phyloP scores from a whole-genome alignment of 345 rosid species.

The Aethionema arabicum region DNA sequence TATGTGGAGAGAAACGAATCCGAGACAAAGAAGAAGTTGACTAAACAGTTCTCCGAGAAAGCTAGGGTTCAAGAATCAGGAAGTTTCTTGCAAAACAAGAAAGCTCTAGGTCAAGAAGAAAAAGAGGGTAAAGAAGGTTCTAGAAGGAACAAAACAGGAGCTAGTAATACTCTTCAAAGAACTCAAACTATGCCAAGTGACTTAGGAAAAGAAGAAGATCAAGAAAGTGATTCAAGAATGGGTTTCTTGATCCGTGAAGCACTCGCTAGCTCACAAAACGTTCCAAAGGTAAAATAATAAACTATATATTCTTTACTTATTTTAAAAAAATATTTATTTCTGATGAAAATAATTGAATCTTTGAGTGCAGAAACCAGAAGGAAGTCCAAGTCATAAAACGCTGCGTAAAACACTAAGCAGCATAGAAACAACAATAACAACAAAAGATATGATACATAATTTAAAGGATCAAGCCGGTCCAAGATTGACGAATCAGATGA shows the following conservation, averaged over 20 bases:
- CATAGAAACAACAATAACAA: conserved; percentile 39
- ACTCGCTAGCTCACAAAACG: conserved; percentile 36
- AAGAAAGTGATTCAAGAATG: conserved; percentile 52
- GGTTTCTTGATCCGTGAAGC: conserved; percentile 62
- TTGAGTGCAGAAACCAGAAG: conserved; percentile 29
- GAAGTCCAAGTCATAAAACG: conserved; percentile 31
- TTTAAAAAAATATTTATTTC: not conserved
- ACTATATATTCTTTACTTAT: not conserved
- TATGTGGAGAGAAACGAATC: conserved; percentile 25
- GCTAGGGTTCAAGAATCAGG: conserved; percentile 30
- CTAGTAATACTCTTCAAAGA: conserved; percentile 37
- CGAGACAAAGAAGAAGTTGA: conserved; percentile 35
- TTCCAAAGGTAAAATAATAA: conserved; percentile 45
- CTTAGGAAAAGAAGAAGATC: conserved; percentile 36
- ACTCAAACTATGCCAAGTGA: conserved; percentile 51
- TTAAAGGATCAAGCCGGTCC: conserved; percentile 45
- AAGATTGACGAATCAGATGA: not conserved
- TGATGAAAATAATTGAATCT: not conserved
- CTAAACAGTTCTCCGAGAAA: conserved; percentile 47
- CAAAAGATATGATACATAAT: conserved; percentile 48
- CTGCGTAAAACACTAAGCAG: conserved; percentile 48
- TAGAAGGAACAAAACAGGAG: conserved; percentile 16
- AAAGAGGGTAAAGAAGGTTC: conserved; percentile 9
- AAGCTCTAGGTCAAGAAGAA: conserved; percentile 13
- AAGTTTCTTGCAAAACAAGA: conserved; percentile 29